Evolutionary conservation across 2,329 filamentous ascomycete species (phyloP).

Genomic region (Escovopsis sp.): DNA sequence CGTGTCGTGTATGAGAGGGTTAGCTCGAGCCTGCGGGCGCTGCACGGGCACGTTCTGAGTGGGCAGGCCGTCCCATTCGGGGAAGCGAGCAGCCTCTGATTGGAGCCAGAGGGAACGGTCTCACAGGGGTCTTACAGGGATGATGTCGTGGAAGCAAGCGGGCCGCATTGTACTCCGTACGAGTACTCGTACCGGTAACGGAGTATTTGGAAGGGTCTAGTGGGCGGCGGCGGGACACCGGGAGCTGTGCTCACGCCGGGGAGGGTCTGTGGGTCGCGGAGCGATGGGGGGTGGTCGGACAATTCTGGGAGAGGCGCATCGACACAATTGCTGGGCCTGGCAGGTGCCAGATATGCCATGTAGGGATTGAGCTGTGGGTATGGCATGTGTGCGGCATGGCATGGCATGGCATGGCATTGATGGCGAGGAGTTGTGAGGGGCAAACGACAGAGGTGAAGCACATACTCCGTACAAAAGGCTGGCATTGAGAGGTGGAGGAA

Average conservation of each 20-base stretch:
- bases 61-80: neutral
- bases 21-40: slow-evolving; percentile 9
- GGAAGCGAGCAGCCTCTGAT: neutral
- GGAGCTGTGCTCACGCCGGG: too few species aligned
- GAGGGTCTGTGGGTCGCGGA: neutral
- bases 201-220: too few species aligned
- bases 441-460: too few species aligned
- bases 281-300: neutral
- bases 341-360: neutral
- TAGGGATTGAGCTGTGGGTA: neutral
- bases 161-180: neutral
- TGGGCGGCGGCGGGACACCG: too few species aligned
- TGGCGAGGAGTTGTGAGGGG: too few species aligned
- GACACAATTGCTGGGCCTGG: neutral
- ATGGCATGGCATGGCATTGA: too few species aligned
- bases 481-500: too few species aligned
- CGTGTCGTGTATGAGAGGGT: slow-evolving; percentile 9
- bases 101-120: neutral
- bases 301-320: neutral
- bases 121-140: neutral
- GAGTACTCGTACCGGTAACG: too few species aligned
- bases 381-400: neutral
- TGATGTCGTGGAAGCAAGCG: neutral
- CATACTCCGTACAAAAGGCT: too few species aligned
- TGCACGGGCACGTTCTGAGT: slow-evolving; percentile 10